These are phyloP conservation scores for Didymella sp. DNA, from an alignment of 2,329 filamentous ascomycete genomes.

Conservation along the genomic window DNA sequence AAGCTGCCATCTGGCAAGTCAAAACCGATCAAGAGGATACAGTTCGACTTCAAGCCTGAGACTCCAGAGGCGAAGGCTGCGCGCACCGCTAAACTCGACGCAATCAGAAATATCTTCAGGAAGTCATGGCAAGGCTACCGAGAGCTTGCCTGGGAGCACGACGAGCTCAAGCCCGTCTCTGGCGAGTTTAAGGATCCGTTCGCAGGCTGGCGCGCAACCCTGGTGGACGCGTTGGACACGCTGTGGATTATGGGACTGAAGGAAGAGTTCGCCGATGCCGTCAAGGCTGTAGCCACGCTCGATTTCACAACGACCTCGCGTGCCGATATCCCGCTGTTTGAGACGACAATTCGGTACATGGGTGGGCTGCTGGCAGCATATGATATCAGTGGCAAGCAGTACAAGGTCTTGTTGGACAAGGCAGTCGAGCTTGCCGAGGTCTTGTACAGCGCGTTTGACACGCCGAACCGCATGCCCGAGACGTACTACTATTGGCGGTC, in stretches of 20 bases:
- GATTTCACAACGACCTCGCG: slow-evolving; percentile 65
- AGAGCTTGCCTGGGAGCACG: slow-evolving; percentile 80
- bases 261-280: slow-evolving; percentile 70
- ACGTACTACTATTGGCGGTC: slow-evolving; percentile 64
- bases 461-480: slow-evolving; percentile 71
- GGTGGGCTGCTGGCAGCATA: slow-evolving; percentile 74
- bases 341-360: slow-evolving; percentile 74
- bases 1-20: slow-evolving; percentile 75
- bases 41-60: slow-evolving; percentile 75
- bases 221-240: slow-evolving; percentile 79
- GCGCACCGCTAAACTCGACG: slow-evolving; percentile 68
- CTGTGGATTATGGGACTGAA: slow-evolving; percentile 75
- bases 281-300: slow-evolving; percentile 63
- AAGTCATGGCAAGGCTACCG: slow-evolving; percentile 86
- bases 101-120: slow-evolving; percentile 76
- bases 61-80: slow-evolving; percentile 57
- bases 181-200: slow-evolving; percentile 78
- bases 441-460: slow-evolving; percentile 72
- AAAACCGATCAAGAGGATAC: slow-evolving; percentile 76
- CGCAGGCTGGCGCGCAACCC: slow-evolving; percentile 86
- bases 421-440: slow-evolving; percentile 69
- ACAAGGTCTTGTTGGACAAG: slow-evolving; percentile 64
- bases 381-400: slow-evolving; percentile 65
- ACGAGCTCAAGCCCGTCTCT: slow-evolving; percentile 80
- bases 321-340: slow-evolving; percentile 69